Percentiles rank a stretch among this genome's conserved stretches.
These are phyloP conservation scores for Candida pseudoviswanathii DNA, from an alignment of 1,139 yeast species.

Conservation along the genomic window DNA sequence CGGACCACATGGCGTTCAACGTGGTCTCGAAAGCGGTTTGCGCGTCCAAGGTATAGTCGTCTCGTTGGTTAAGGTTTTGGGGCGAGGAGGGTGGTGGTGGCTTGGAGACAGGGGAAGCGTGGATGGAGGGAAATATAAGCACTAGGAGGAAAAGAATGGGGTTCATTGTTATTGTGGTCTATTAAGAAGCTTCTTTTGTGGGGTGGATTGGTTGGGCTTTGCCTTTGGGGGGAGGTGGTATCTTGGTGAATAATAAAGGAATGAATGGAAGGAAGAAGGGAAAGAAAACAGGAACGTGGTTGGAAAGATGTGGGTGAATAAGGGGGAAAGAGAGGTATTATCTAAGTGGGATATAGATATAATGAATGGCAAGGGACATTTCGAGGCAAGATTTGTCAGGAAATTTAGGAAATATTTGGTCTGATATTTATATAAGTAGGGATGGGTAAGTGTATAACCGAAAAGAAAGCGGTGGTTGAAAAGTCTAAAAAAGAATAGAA, in stretches of 20 bases:
- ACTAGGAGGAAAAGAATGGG: no score
- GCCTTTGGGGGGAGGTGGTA: no score
- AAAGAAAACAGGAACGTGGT: not conserved
- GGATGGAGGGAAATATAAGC: no score
- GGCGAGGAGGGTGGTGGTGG: not conserved
- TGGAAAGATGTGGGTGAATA: not conserved
- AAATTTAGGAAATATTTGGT: conserved; percentile 1
- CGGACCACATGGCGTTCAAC: conserved; percentile 12
- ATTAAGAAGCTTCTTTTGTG: no score
- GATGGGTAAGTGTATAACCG: no score
- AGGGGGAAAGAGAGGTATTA: no score
- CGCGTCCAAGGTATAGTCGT: conserved; percentile 4
- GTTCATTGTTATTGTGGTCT: no score
- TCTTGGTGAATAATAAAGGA: not conserved
- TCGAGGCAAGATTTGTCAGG: not conserved
- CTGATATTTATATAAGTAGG: not conserved
- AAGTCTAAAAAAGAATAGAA: no score
- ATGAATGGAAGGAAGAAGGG: not conserved
- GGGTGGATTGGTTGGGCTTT: no score
- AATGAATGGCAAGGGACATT: not conserved
- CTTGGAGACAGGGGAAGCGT: not conserved
- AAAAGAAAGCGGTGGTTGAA: no score
- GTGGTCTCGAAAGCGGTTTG: conserved; percentile 8
- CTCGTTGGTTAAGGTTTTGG: not conserved
- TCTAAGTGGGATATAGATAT: not conserved